Percentiles rank a stretch among this genome's conserved stretches.
These are phyloP conservation scores for Phoenix dactylifera DNA, from an alignment of 176 grass and related monocot species.

Conservation along the genomic window DNA sequence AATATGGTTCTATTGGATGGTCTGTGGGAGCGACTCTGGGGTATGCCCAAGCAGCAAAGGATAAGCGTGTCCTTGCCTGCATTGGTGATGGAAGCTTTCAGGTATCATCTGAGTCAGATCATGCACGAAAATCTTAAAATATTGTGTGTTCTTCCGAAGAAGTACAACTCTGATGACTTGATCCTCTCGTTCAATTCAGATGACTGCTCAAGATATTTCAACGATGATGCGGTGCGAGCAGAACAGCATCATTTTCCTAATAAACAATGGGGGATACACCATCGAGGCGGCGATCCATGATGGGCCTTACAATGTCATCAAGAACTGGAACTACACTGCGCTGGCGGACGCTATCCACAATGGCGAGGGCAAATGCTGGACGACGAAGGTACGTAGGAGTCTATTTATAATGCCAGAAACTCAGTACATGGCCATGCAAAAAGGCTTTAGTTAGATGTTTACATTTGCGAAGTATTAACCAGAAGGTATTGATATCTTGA, in stretches of 20 bases:
- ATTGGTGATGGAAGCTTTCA: constrained; percentile 88
- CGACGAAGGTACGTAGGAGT: constrained; percentile 22
- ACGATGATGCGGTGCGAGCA: constrained; percentile 63
- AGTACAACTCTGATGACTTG: too few relatives aligned
- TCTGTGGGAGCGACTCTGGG: constrained; percentile 57
- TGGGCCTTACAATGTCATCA: constrained; percentile 87
- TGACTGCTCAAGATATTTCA: constrained; percentile 71
- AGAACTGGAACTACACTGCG: constrained; percentile 76
- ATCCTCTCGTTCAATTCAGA: constrained; percentile 1
- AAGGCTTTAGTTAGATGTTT: too few relatives aligned
- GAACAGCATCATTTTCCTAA: constrained; percentile 67
- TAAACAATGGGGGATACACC: constrained; percentile 92
- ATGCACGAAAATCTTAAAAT: too few relatives aligned
- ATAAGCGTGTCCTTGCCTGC: constrained; percentile 57
- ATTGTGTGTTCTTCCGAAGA: too few relatives aligned
- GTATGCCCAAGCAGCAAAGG: constrained; percentile 39
- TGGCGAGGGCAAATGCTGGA: constrained; percentile 63
- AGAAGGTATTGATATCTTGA: too few relatives aligned
- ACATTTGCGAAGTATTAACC: too few relatives aligned
- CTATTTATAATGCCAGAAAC: too few relatives aligned
- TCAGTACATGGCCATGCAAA: too few relatives aligned
- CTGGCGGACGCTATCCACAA: constrained; percentile 66
- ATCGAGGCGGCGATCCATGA: constrained; percentile 87
- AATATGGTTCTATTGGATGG: constrained; percentile 80
- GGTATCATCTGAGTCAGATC: constrained; percentile 6